Base-by-base conservation (phyloP, 495 filamentous ascomycete species). In the Neurospora pannonica region DNA sequence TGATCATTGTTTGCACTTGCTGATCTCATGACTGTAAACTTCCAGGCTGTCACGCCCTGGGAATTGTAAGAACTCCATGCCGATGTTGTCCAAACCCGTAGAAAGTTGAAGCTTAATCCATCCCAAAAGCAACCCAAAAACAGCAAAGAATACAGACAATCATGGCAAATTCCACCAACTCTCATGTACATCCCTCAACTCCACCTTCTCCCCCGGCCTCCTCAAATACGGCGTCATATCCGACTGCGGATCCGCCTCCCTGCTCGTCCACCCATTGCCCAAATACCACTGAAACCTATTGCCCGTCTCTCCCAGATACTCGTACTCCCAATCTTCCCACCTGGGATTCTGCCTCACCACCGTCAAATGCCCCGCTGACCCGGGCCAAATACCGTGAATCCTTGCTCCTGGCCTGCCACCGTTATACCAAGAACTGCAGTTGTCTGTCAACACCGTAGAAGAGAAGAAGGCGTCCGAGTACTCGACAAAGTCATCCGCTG, bases 261-360 rank as follows among this genome's bases (percentile, higher is more conserved):
- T 83, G 48, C 70, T 75, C 15, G 84, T 86, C 74, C 78, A 81
- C 9, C 84, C 84, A n/a, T 80, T 81, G 13, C 84, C 84, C 54
- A 85, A 85, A 70, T 84, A 86, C 82, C 82, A 84, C 6, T 76
- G 74, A 62, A 85, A 83, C 72, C 84, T 73, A 71, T 86, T 86
- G 0, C 82, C 83, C n/a, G 74, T 75, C 11, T 80, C 76, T 3
- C 80, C 77, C 9, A 85, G 76, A 77, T 90, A 89, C 72, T 85
- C 85, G 79, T 90, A 92, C 73, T 93, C 90, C 83, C 84, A 93
- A 77, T 93, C 91, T 81, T 93, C 91, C 90, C 90, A 93, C 17
- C 91, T 82, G 1, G 90, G 90, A 69, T 91, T 87, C 31, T 87
- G 79, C 5, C 88, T 82, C 36, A 90, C 83, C 28, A 86, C 85